Base-by-base conservation (phyloP, 2,329 filamentous ascomycete genomes). In the Penicillium digitatum region DNA sequence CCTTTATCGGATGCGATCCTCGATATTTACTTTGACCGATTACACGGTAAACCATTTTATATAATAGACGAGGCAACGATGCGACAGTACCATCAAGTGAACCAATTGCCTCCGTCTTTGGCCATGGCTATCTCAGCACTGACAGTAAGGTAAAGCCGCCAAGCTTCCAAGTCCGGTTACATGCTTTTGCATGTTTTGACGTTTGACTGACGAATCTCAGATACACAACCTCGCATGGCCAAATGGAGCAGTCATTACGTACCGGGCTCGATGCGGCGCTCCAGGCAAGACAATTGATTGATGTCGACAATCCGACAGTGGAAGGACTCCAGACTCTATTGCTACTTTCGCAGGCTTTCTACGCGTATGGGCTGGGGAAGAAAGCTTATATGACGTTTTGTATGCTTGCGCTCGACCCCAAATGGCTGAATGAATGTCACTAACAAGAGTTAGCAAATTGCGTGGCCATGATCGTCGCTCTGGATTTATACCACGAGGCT, bases 331-430 rank as follows among this genome's bases (percentile, higher is more conserved):
- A 95, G 69, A 82, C 89, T 3, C 78, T 93, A 16, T 75, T 95
- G 43, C 78, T 95, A 10, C 81, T 95, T 2, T 84, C 87, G 0
- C 84, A 87, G 67, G 86, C 89, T 3, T 92, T 86, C 65, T 90
- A 86, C 46, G 89, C 90, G 34, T 80, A 85, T 29, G 90, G 90
- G 26, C 86, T 87, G 65, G 89, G 90, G 16, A 93, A 89, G 74
- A 94, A 89, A 72, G 87, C 89, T 1, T 94, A 91, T 63, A 95
- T 95, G 90, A 79, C 91, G 37, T 79, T 95, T 63, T 84, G 89
- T 89, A 85, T 27, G 60, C 14, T 34, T 37, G 14, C 5, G 2
- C 14, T 45, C 8, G 14, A 27, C 24, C 32, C 9, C 7, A 5
- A 5, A 18, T 31, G 16, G 9, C 18, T 40, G n/a, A 26, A 29